Conservation (phyloP, 164 flowering plant genomes). For the Chloranthus sessilifolius region DNA sequence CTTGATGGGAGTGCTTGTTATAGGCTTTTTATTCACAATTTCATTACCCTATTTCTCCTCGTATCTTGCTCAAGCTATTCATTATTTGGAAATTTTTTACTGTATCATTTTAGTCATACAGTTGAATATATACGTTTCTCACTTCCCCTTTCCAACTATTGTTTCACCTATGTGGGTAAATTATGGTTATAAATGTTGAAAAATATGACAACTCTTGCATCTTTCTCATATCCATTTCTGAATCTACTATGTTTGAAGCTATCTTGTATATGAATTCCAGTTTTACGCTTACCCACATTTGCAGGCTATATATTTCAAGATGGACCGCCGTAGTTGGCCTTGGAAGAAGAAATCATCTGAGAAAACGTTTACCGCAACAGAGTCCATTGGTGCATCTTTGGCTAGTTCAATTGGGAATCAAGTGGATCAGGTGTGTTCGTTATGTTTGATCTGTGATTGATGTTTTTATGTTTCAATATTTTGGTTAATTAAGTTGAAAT, state of each 20-base stretch:
- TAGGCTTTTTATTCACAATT: not conserved
- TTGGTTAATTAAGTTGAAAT: not conserved
- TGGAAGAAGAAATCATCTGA: constrained; percentile 97
- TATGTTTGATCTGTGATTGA: too few species aligned
- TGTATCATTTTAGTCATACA: not conserved
- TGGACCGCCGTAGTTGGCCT: constrained; percentile 95
- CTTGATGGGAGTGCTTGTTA: not conserved
- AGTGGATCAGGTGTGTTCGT: constrained; percentile 43
- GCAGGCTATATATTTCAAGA: constrained; percentile 23
- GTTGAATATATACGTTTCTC: too few species aligned
- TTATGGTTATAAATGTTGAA: too few species aligned
- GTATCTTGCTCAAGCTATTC: not conserved
- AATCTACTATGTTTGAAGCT: too few species aligned
- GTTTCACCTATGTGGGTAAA: too few species aligned
- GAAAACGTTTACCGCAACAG: constrained; percentile 41
- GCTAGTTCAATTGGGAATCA: constrained; percentile 37
- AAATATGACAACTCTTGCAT: too few species aligned
- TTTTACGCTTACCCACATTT: not conserved
- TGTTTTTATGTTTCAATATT: not conserved
- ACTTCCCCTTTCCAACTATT: too few species aligned
- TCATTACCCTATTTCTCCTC: not conserved
- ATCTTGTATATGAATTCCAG: not conserved
- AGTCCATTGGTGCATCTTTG: constrained; percentile 43
- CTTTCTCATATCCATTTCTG: too few species aligned
- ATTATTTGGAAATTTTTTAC: constrained; percentile 1